Percentiles rank a stretch among this genome's conserved stretches.
These are phyloP conservation scores for Ricinus communis DNA, from an alignment of 345 rosid species.

Conservation along the genomic window DNA sequence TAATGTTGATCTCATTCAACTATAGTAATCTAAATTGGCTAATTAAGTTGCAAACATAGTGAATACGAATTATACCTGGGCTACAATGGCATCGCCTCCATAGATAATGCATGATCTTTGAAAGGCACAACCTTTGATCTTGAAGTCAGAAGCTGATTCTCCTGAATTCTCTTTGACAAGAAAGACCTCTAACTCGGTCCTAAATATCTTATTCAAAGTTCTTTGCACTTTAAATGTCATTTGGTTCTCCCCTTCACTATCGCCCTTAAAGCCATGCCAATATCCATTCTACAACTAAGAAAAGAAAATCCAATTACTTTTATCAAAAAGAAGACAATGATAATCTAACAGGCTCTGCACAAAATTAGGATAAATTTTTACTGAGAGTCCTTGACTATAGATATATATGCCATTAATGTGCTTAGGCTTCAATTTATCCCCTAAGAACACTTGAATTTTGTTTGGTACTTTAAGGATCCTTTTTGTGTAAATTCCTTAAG, in stretches of 20 bases:
- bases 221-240: conserved; percentile 54
- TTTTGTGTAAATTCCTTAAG: too few relatives aligned
- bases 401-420: too few relatives aligned
- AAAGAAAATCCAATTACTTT: background rate
- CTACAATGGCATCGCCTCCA: conserved; percentile 57
- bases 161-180: conserved; percentile 34
- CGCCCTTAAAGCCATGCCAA: conserved; percentile 67
- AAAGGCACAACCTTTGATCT: conserved; percentile 65
- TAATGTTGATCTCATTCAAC: too few relatives aligned
- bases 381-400: background rate
- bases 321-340: background rate
- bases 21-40: too few relatives aligned
- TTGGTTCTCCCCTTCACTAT: conserved; percentile 40
- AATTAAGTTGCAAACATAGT: too few relatives aligned
- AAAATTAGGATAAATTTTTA: background rate
- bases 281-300: conserved; percentile 48
- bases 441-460: background rate
- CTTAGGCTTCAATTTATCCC: too few relatives aligned
- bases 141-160: conserved; percentile 39
- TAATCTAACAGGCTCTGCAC: background rate
- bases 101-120: conserved; percentile 81
- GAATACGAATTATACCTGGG: conserved; percentile 54
- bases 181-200: conserved; percentile 60
- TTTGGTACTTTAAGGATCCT: too few relatives aligned
- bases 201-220: conserved; percentile 43